phyloP scores from a whole-genome alignment of 805 yeast genomes.

The Debaryomyces hansenii region DNA sequence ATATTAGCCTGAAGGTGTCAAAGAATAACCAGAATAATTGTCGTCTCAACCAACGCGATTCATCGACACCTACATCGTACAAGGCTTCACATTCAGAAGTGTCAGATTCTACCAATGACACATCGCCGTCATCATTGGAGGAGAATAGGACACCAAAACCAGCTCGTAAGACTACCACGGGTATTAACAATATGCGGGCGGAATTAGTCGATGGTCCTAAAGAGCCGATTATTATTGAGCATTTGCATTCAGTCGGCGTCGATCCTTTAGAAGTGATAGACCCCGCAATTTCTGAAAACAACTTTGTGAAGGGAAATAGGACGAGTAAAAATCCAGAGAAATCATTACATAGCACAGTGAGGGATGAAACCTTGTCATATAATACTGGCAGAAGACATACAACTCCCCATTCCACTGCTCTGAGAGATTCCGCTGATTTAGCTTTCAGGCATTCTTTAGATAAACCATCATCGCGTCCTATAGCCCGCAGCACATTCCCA shows the following conservation, averaged over 20 bases:
- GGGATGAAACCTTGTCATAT: background rate
- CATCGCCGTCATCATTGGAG: slow-evolving; percentile 24
- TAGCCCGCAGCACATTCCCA: slow-evolving; percentile 19
- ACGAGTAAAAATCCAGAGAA: background rate
- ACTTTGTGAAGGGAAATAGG: background rate
- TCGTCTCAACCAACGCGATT: slow-evolving; percentile 1
- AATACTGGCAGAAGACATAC: slow-evolving; percentile 13
- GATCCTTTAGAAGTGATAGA: background rate
- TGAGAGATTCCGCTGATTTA: slow-evolving; percentile 1
- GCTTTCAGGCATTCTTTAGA: slow-evolving; percentile 3
- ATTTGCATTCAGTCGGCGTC: background rate
- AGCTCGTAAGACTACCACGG: background rate
- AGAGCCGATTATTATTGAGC: background rate
- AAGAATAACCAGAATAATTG: too few species aligned
- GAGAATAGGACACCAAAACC: slow-evolving; percentile 5
- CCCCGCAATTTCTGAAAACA: background rate
- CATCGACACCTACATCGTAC: slow-evolving; percentile 26
- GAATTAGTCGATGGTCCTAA: background rate
- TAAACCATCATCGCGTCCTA: slow-evolving; percentile 3
- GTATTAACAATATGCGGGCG: background rate
- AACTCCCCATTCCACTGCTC: slow-evolving; percentile 8
- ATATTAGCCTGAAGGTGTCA: background rate
- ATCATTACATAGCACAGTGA: background rate
- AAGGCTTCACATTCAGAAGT: slow-evolving; percentile 24
- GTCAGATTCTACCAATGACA: slow-evolving; percentile 24